phyloP scores from a whole-genome alignment of 305 asterid genomes.

The Plantago coronopus region DNA sequence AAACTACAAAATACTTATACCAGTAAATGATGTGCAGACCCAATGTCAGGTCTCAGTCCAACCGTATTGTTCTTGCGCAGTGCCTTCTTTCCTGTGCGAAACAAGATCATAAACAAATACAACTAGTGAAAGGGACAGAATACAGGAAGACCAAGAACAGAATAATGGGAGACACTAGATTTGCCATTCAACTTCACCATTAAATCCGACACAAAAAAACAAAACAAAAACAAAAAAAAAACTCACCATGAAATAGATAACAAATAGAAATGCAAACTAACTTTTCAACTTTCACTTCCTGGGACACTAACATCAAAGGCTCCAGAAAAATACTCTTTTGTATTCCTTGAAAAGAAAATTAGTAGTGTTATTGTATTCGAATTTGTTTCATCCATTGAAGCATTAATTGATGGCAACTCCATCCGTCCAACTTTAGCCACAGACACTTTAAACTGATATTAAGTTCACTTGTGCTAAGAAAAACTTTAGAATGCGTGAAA shows the following conservation, averaged over 20 bases:
- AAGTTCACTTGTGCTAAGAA: too few species aligned
- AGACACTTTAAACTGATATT: neutral
- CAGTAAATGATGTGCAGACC: conserved; percentile 85
- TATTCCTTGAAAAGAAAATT: neutral
- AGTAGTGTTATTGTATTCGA: too few species aligned
- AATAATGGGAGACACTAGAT: neutral
- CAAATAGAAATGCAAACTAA: neutral
- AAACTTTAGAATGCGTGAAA: neutral
- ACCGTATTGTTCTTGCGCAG: conserved; percentile 67
- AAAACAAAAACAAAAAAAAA: too few species aligned
- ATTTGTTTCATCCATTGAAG: neutral
- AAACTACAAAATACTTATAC: conserved; percentile 33
- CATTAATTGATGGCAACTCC: neutral
- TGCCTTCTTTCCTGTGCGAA: conserved; percentile 59
- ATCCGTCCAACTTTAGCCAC: neutral
- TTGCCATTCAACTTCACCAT: too few species aligned
- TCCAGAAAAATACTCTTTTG: neutral
- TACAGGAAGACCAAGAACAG: conserved; percentile 4
- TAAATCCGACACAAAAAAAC: too few species aligned
- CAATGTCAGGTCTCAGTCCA: conserved; percentile 74
- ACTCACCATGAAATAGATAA: neutral
- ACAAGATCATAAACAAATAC: conserved; percentile 8
- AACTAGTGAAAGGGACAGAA: conserved; percentile 11
- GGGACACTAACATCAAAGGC: neutral
- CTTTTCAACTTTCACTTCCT: neutral